Percentiles rank a stretch among this genome's conserved stretches.
These are phyloP conservation scores for Stentor roeselii DNA, from an alignment of 73 alveolate species.

Conservation along the genomic window DNA sequence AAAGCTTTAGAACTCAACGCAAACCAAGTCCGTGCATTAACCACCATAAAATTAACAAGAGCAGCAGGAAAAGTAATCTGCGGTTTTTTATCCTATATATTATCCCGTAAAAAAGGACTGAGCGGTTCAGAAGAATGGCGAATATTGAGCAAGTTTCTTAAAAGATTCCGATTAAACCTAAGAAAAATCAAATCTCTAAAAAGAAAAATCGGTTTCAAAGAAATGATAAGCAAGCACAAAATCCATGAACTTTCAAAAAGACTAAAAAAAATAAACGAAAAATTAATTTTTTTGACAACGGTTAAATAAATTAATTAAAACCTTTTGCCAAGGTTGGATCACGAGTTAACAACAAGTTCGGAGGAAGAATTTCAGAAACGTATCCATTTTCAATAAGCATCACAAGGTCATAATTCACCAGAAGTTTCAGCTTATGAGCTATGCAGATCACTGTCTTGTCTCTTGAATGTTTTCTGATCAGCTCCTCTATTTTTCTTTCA, in stretches of 20 bases:
- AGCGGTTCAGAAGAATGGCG: neutral
- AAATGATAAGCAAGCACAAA: neutral
- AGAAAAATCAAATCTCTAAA: neutral
- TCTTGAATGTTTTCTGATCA: neutral
- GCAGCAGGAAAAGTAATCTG: slow-evolving; percentile 9
- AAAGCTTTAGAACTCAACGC: slow-evolving; percentile 22
- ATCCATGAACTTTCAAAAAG: neutral
- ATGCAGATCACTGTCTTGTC: neutral
- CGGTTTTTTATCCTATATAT: neutral
- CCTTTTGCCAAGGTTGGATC: neutral
- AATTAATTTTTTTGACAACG: no score
- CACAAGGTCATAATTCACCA: neutral
- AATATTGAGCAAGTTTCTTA: neutral
- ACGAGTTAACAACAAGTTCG: neutral
- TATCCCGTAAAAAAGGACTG: neutral
- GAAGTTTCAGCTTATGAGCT: neutral
- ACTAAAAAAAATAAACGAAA: neutral
- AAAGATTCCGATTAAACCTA: neutral
- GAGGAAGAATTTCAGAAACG: neutral
- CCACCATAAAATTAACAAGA: slow-evolving; percentile 21
- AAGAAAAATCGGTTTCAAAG: neutral
- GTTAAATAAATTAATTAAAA: no score
- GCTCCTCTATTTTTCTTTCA: no score
- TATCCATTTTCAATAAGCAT: neutral
- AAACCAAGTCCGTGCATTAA: neutral